A percentile compares a stretch with the other conserved stretches of the same genome.
Conservation (phyloP, 2,329 filamentous ascomycete genomes). For the Epichloe bromicola region DNA sequence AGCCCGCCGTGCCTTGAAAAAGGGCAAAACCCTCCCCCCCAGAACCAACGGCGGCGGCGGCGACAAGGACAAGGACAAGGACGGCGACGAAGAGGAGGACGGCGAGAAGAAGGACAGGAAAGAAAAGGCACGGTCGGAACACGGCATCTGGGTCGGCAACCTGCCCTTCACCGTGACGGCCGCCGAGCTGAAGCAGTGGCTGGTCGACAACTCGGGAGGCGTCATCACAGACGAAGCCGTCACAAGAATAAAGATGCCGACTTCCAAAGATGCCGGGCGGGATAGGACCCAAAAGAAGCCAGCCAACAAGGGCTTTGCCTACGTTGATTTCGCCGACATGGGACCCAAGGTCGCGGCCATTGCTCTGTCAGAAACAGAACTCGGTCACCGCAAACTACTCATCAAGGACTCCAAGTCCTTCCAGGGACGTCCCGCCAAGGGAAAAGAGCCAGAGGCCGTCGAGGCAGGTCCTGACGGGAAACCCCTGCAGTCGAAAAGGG, state of each 20-base stretch:
- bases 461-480: conserved; percentile 17
- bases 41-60: conserved; percentile 25
- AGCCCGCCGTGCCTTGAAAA: conserved; percentile 79
- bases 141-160: conserved; percentile 94
- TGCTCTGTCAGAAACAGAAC: conserved; percentile 70
- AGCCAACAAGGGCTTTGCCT: conserved; percentile 87
- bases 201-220: conserved; percentile 59
- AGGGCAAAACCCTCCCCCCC: conserved; percentile 50
- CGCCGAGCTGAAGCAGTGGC: conserved; percentile 62
- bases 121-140: conserved; percentile 53
- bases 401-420: conserved; percentile 91
- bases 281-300: conserved; percentile 21
- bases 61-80: conserved; percentile 20
- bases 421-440: conserved; percentile 72
- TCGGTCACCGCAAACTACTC: conserved; percentile 65
- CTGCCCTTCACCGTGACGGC: conserved; percentile 72
- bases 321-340: conserved; percentile 74
- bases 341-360: conserved; percentile 64
- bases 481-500: conserved; percentile 21
- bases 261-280: conserved; percentile 34
- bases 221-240: conserved; percentile 57
- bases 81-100: conserved; percentile 22
- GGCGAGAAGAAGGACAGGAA: conserved; percentile 26
- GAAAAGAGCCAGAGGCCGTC: conserved; percentile 22
- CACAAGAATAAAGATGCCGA: conserved; percentile 73